These are phyloP conservation scores for Podospora pseudoanserina DNA, from an alignment of 495 filamentous ascomycete genomes.

Conservation along the genomic window DNA sequence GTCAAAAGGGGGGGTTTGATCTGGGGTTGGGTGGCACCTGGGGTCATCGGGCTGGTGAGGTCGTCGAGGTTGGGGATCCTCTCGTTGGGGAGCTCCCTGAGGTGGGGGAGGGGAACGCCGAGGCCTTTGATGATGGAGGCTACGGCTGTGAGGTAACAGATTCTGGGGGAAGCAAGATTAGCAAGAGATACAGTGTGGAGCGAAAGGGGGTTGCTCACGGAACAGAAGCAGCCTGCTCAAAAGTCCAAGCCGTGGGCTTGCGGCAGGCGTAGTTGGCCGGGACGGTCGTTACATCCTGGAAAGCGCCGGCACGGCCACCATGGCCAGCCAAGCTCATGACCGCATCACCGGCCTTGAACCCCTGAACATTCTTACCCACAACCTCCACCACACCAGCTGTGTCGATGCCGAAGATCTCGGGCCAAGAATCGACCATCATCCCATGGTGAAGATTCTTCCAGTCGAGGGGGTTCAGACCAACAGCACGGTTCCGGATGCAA, in stretches of 20 bases:
- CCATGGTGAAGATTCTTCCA: conserved; percentile 40
- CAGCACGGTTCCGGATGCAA: conserved; percentile 37
- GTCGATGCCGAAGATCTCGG: conserved; percentile 52
- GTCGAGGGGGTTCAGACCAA: conserved; percentile 49
- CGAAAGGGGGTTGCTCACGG: conserved; percentile 29
- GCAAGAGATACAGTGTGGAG: not conserved
- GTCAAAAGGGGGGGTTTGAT: conserved; percentile 10
- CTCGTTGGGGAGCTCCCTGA: conserved; percentile 16
- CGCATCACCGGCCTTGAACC: conserved; percentile 38
- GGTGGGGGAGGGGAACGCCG: conserved; percentile 32
- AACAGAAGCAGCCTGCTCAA: conserved; percentile 43
- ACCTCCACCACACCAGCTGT: conserved; percentile 43
- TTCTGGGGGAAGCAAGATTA: conserved; percentile 21
- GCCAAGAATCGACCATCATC: conserved; percentile 38
- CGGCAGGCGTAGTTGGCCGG: conserved; percentile 36
- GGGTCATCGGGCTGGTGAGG: conserved; percentile 5
- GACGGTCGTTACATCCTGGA: conserved; percentile 39
- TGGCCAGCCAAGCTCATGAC: conserved; percentile 31
- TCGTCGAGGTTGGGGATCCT: conserved; percentile 13
- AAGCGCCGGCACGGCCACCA: conserved; percentile 31
- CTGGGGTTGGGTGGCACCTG: not conserved
- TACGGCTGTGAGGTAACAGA: conserved; percentile 40
- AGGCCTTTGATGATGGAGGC: conserved; percentile 31
- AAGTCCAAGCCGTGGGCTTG: conserved; percentile 37
- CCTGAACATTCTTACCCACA: conserved; percentile 26